Evolutionary conservation across 2,329 filamentous ascomycete species (phyloP), one percentile per base, ranked within the genome.

Genomic region (Fusarium sororula): DNA sequence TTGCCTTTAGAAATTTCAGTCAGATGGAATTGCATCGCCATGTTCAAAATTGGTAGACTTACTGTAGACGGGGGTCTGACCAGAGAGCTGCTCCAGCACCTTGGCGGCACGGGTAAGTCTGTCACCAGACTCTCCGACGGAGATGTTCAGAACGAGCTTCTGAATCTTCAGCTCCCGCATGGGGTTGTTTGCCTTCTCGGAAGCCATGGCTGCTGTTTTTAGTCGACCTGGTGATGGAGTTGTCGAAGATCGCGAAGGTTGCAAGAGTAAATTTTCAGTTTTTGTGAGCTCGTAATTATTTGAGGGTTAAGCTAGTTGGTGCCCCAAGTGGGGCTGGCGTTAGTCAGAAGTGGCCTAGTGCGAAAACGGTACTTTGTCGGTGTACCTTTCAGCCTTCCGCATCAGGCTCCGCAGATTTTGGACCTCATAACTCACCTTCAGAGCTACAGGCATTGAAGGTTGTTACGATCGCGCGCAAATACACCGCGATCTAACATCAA

Each of bases 31-130:
- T 39, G 48, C 70, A 73, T 76, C 60, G 44, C 24, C 37, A 64
- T 41, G 58, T 56, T 66, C 59, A 37, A 55, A 39, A 66, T 68
- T 64, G 37, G 51, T 28, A 28, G 58, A 88, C 91, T 79, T 91
- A 96, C 94, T 97, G 95, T 99, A 99, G 88, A 99, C 96, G 82
- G 96, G 96, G 81, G 96, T 98, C 91, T 99, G 96, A 95, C 96
- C 96, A 87, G 91, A 94, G 86, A 99, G 90, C 91, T 99, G 96
- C 91, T 99, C 96, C 82, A 99, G 91, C 91, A 99, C 96, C 92
- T 99, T 99, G 85, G 96, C 96, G 85, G 96, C 96, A 93, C 96
- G 94, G 82, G 96, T 99, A 85, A 99, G 93, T 92, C 96, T 97
- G 90, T 99, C 96, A 94, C 96, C 96, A 93, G 96, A 98, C 91